These are phyloP conservation scores for Malus hybrid DNA, from an alignment of 331 rosid genomes.

Conservation along the genomic window DNA sequence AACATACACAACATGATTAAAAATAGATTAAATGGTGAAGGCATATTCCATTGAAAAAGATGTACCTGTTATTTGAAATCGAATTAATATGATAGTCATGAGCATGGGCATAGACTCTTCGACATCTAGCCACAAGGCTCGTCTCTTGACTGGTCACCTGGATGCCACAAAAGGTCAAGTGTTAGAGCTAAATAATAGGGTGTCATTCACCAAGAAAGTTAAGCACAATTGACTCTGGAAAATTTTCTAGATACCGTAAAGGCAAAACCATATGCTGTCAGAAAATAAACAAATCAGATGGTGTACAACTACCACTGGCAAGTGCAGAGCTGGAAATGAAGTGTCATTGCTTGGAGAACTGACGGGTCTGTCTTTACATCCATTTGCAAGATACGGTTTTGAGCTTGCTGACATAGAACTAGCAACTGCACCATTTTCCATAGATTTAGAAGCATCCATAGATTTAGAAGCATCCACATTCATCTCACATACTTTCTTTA, in stretches of 20 bases:
- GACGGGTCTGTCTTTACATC: slow-evolving; percentile 29
- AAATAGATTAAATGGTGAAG: not conserved
- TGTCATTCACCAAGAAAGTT: not conserved
- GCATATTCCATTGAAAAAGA: not conserved
- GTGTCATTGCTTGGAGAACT: slow-evolving; percentile 26
- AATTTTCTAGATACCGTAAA: not conserved
- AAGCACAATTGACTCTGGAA: not conserved
- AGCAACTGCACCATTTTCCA: slow-evolving; percentile 39
- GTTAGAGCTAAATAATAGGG: slow-evolving; percentile 8
- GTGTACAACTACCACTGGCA: slow-evolving; percentile 56
- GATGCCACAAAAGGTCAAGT: slow-evolving; percentile 5
- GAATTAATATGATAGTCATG: slow-evolving; percentile 80
- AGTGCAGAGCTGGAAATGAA: slow-evolving; percentile 35
- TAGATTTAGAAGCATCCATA: slow-evolving; percentile 31
- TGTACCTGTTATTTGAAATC: slow-evolving; percentile 65
- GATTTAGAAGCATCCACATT: slow-evolving; percentile 40
- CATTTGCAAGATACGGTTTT: slow-evolving; percentile 35
- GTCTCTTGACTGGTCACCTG: slow-evolving; percentile 59
- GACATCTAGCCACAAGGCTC: slow-evolving; percentile 56
- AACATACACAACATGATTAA: not conserved
- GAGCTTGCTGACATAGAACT: slow-evolving; percentile 27
- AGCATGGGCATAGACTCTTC: slow-evolving; percentile 66
- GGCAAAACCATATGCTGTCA: slow-evolving; percentile 3
- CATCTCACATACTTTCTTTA: slow-evolving; percentile 55
- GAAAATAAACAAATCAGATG: slow-evolving; percentile 4